A percentile compares a stretch with the other conserved stretches of the same genome.
phyloP scores from a whole-genome alignment of 768 basidiomycete genomes.

The Brasilioporus rufonigricans region DNA sequence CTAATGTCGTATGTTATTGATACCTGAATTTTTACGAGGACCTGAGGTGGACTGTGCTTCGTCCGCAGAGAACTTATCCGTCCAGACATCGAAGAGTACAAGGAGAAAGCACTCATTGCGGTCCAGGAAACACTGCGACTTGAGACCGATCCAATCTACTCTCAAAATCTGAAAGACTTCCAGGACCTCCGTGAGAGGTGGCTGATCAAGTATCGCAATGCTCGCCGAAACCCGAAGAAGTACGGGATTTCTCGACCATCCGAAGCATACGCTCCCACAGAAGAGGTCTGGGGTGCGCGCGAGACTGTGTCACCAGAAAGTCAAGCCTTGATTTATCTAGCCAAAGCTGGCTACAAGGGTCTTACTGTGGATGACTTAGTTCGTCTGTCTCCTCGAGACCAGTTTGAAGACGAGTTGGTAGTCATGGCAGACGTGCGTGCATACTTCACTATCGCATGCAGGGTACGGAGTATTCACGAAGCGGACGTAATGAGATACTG shows the following conservation, averaged over 20 bases:
- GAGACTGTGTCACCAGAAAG: not conserved
- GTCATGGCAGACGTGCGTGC: conserved; percentile 57
- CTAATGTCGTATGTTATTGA: conserved; percentile 34
- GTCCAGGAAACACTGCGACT: conserved; percentile 36
- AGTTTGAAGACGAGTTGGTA: conserved; percentile 41
- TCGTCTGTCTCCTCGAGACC: conserved; percentile 25
- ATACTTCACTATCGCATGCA: conserved; percentile 55
- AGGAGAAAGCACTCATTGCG: conserved; percentile 18
- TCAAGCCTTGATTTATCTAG: conserved; percentile 27
- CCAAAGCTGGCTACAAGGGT: conserved; percentile 28
- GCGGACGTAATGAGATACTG: not conserved
- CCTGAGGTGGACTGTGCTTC: not conserved
- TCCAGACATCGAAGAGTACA: conserved; percentile 30
- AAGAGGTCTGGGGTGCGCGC: too few species aligned
- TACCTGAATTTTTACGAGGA: not conserved
- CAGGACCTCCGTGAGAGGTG: conserved; percentile 21
- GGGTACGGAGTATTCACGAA: conserved; percentile 34
- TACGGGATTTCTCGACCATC: not conserved
- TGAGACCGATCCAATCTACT: conserved; percentile 41
- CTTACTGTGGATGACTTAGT: conserved; percentile 25
- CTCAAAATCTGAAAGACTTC: conserved; percentile 32
- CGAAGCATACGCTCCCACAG: not conserved
- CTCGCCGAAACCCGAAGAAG: not conserved
- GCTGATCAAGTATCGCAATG: conserved; percentile 24
- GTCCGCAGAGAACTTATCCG: conserved; percentile 27